Evolutionary conservation across 768 basidiomycete genomes (phyloP).

Genomic region (Agrocybe pediades): DNA sequence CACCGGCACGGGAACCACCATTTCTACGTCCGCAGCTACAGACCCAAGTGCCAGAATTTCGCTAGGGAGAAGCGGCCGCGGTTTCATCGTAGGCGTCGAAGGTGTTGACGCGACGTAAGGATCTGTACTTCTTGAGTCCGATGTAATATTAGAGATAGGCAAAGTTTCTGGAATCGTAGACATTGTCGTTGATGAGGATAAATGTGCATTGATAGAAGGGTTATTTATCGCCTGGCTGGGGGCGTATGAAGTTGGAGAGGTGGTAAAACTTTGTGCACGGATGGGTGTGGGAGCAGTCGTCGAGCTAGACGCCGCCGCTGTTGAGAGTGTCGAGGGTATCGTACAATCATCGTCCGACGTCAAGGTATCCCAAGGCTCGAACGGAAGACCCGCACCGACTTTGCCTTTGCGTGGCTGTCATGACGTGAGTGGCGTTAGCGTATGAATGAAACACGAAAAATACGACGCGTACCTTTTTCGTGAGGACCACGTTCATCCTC

Average conservation of each 20-base stretch:
- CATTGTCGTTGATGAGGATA: background rate
- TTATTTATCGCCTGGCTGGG: background rate
- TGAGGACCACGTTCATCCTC: constrained; percentile 46
- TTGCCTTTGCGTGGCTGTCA: constrained; percentile 50
- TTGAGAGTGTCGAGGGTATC: background rate
- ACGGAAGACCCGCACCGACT: constrained; percentile 53
- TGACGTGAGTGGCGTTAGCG: background rate
- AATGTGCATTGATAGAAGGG: background rate
- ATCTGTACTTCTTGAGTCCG: background rate
- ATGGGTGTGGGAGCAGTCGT: background rate
- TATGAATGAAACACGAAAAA: constrained; percentile 4
- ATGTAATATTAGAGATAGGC: background rate
- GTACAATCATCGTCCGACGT: constrained; percentile 24
- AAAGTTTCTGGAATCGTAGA: background rate
- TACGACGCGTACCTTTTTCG: constrained; percentile 43
- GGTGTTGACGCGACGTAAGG: background rate
- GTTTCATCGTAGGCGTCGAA: constrained; percentile 1
- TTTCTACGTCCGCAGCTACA: constrained; percentile 20
- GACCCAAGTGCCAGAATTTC: constrained; percentile 23
- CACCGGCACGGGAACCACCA: constrained; percentile 6
- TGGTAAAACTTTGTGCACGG: background rate
- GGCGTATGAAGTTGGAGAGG: background rate
- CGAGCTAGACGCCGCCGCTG: background rate
- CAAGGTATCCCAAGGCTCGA: constrained; percentile 53
- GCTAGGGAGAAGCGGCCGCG: constrained; percentile 21